Base-by-base conservation (phyloP, 139 green algal genomes). In the Raphidocelis subcapitata region DNA sequence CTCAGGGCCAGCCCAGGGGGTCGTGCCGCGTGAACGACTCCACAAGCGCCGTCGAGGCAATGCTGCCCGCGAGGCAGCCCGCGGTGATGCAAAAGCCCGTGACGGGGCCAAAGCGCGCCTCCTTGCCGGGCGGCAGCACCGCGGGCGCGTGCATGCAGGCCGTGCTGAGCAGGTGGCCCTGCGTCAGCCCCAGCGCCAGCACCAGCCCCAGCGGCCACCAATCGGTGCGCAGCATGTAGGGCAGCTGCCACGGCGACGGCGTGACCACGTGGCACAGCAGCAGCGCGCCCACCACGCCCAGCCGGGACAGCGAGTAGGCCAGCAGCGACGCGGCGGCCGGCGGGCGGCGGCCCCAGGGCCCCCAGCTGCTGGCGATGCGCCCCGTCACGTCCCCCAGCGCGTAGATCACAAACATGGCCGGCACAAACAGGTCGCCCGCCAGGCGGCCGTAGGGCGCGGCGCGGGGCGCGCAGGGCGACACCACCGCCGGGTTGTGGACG, bases 111-210 rank as follows among this genome's bases (percentile, higher is more conserved):
- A 78, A 78, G 35, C 49, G 36, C 1, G 32, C 72, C 26, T 78
- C 72, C 24, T 72, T 72, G 10, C 72, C 72, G 26, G 57, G 44
- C 16, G 74, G 79, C 69, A 85, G 57, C 31, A 79, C 4, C 2
- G 60, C 51, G n/a, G 79, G 74, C 28, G 64, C 65, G 51, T 82
- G 74, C 79, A 85, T 85, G 60, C 60, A 76, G 20, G 75, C 74
- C 23, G 79, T 67, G 32, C 56, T 71, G 15, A 69, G 41, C 33
- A 82, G 60, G 70, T 85, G 73, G 23, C 79, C 79, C 44, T 79
- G 79, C 18, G 74, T 85, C 10, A 85, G 46, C 3, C 74, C 79
- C 26, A 85, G 61, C 33, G 79, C 14, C n/a, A 66, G 16, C 29
- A 76, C 70, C 20, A 85, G 67, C 36, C 21, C 59, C 18, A 75